Conservation (phyloP, 495 filamentous ascomycete genomes). For the Glutinoglossum americanum region DNA sequence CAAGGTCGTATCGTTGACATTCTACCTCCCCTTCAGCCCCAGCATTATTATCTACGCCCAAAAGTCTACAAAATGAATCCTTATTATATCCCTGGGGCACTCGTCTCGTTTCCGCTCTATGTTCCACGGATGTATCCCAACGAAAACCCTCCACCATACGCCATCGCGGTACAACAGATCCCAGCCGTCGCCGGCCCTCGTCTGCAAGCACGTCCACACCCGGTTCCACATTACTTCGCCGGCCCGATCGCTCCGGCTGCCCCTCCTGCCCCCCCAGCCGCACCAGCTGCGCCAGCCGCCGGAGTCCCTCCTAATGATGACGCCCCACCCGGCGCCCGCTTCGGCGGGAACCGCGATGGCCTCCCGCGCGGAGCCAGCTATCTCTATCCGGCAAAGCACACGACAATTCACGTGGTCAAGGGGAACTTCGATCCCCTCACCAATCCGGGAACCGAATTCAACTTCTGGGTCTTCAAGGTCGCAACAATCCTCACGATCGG, state of each 20-base stretch:
- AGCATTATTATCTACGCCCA: too few relatives aligned
- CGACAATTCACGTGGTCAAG: slow-evolving; percentile 7
- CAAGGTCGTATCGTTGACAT: too few relatives aligned
- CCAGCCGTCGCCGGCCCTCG: too few relatives aligned
- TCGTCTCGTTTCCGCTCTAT: too few relatives aligned
- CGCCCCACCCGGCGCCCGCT: background rate
- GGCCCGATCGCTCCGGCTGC: background rate
- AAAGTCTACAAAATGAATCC: too few relatives aligned
- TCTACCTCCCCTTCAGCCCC: too few relatives aligned
- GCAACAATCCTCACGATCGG: slow-evolving; percentile 5
- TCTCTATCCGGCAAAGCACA: slow-evolving; percentile 6
- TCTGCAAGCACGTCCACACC: too few relatives aligned
- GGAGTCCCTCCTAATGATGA: too few relatives aligned
- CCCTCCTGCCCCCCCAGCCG: background rate
- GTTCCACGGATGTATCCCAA: too few relatives aligned
- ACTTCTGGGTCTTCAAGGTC: background rate
- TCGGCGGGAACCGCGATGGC: background rate
- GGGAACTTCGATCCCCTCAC: slow-evolving; percentile 6
- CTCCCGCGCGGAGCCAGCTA: slow-evolving; percentile 1
- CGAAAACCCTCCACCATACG: too few relatives aligned
- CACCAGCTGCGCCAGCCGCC: slow-evolving; percentile 1
- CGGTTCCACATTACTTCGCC: background rate
- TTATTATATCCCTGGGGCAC: too few relatives aligned
- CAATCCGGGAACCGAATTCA: background rate
- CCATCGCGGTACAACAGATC: too few relatives aligned